A percentile compares a stretch with the other conserved stretches of the same genome.
Evolutionary conservation across 208 protist genomes (phyloP).

Genomic region (Herpetomonas samuelpessoai): DNA sequence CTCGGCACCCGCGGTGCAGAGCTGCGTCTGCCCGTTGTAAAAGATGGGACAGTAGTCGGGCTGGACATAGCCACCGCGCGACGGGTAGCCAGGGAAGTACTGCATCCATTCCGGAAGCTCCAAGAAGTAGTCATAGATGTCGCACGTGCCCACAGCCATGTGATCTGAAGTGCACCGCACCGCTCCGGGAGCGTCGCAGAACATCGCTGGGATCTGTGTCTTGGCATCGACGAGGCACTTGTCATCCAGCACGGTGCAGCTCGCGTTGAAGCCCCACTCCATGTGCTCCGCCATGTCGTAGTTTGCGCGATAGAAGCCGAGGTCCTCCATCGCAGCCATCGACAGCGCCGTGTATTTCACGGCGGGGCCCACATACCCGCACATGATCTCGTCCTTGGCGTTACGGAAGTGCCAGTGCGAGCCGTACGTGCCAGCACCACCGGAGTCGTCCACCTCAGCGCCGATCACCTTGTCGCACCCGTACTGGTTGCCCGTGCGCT

Average conservation of each 20-base stretch:
- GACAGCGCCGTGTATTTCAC: slow-evolving; percentile 27
- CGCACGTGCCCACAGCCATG: slow-evolving; percentile 18
- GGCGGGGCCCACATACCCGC: slow-evolving; percentile 1
- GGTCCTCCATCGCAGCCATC: slow-evolving; percentile 28
- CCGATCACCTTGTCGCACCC: slow-evolving; percentile 11
- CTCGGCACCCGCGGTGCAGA: slow-evolving; percentile 10
- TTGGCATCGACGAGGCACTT: slow-evolving; percentile 22
- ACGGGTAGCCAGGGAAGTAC: slow-evolving; percentile 8
- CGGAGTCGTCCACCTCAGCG: slow-evolving; percentile 35
- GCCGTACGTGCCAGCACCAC: slow-evolving; percentile 9
- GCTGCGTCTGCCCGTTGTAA: slow-evolving; percentile 2
- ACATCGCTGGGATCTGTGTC: slow-evolving; percentile 22
- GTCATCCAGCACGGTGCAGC: slow-evolving; percentile 22
- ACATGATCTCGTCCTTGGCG: slow-evolving; percentile 33
- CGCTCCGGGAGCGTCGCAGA: slow-evolving; percentile 16
- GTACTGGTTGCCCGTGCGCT: slow-evolving; percentile 9
- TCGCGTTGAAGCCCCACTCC: slow-evolving; percentile 22
- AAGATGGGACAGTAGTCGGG: slow-evolving; percentile 14
- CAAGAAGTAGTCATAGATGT: neutral
- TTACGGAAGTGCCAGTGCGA: slow-evolving; percentile 42
- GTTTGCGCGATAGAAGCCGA: slow-evolving; percentile 26
- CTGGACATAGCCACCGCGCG: neutral
- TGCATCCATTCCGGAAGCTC: neutral
- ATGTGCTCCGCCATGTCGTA: slow-evolving; percentile 26
- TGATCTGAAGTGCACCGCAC: slow-evolving; percentile 22